phyloP scores from a whole-genome alignment of 2,329 filamentous ascomycete species.

The Lasiodiplodia sp. region DNA sequence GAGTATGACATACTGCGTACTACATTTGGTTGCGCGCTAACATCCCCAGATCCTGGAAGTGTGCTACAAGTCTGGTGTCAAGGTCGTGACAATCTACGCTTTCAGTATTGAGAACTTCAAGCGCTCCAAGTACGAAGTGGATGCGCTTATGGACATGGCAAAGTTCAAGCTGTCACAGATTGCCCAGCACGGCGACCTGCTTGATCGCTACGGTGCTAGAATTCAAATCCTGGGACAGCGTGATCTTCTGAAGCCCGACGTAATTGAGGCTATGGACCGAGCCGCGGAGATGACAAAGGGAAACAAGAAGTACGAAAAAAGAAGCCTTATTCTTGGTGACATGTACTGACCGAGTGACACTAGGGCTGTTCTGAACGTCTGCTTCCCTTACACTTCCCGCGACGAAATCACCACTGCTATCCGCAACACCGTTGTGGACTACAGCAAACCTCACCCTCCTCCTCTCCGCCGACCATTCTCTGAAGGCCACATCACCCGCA shows the following conservation, averaged over 20 bases:
- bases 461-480: conserved; percentile 75
- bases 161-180: conserved; percentile 94
- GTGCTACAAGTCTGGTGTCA: conserved; percentile 96
- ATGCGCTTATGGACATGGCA: conserved; percentile 96
- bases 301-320: conserved; percentile 72
- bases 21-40: conserved; percentile 23
- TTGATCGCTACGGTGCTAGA: conserved; percentile 90
- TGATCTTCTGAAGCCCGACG: conserved; percentile 83
- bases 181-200: conserved; percentile 87
- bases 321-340: neutral
- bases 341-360: neutral
- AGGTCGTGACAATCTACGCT: conserved; percentile 96
- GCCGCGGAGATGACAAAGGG: conserved; percentile 86
- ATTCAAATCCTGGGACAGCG: conserved; percentile 86
- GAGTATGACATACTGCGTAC: conserved; percentile 59
- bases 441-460: conserved; percentile 73
- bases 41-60: conserved; percentile 79
- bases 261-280: conserved; percentile 84
- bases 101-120: conserved; percentile 99
- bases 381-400: conserved; percentile 95
- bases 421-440: conserved; percentile 85
- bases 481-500: conserved; percentile 84
- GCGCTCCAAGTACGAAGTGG: conserved; percentile 93
- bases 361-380: conserved; percentile 83
- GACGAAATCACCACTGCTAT: conserved; percentile 95